These are phyloP conservation scores for Fusarium pilosicola DNA, from an alignment of 2,329 filamentous ascomycete species.

Conservation along the genomic window DNA sequence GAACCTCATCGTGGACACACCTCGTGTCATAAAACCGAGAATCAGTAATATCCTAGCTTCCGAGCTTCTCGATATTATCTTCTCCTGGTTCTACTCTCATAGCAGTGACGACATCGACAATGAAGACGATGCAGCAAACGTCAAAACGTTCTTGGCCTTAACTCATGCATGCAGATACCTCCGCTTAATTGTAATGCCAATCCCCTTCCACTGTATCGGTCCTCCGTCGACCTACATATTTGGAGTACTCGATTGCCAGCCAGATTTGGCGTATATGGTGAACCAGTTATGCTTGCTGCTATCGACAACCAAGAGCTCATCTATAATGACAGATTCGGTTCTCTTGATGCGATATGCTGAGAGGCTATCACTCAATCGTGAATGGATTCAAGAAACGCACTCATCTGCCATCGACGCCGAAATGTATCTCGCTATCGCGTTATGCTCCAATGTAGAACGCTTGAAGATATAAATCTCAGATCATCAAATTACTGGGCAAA, in stretches of 20 bases:
- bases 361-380: fast-evolving
- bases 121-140: not conserved
- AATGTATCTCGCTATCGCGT: not conserved
- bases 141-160: not conserved
- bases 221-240: not conserved
- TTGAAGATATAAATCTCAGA: not conserved
- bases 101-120: fast-evolving
- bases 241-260: fast-evolving
- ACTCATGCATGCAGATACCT: fast-evolving
- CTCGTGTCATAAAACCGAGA: fast-evolving
- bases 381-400: fast-evolving
- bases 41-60: fast-evolving
- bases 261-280: not conserved
- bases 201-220: fast-evolving
- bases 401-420: fast-evolving
- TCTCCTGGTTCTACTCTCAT: not conserved
- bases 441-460: not conserved
- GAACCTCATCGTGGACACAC: fast-evolving
- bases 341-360: not conserved
- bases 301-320: fast-evolving
- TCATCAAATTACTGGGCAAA: fast-evolving
- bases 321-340: fast-evolving
- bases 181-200: not conserved
- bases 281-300: not conserved
- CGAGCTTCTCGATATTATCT: fast-evolving